Conservation (phyloP, 108 stramenopile species). For the Schizochytrium sp. region DNA sequence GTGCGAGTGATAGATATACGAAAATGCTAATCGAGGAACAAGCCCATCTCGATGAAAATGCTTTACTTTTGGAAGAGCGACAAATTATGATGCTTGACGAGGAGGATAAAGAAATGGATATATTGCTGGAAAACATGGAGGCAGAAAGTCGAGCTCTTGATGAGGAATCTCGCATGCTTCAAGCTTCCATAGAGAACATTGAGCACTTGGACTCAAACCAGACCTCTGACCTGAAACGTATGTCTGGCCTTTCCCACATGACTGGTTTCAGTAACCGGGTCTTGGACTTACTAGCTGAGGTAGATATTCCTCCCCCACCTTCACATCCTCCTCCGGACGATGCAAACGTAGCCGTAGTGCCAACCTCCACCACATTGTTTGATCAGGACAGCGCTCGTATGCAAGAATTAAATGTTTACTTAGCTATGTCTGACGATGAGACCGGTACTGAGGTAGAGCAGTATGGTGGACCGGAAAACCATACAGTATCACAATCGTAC, state of each 20-base stretch:
- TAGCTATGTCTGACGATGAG: neutral
- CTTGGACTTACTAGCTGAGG: neutral
- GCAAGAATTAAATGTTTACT: neutral
- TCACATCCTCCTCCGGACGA: too few relatives aligned
- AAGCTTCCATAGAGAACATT: neutral
- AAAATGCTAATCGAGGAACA: constrained; percentile 4
- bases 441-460: neutral
- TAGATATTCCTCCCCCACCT: too few relatives aligned
- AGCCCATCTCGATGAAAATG: neutral
- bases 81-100: constrained; percentile 1
- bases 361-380: neutral
- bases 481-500: too few relatives aligned
- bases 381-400: neutral
- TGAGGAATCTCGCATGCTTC: neutral
- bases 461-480: too few relatives aligned
- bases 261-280: constrained; percentile 26
- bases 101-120: neutral
- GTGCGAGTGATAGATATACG: neutral
- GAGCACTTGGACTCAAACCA: constrained; percentile 1
- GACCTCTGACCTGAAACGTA: neutral
- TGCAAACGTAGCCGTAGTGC: neutral
- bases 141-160: neutral
- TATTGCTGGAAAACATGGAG: neutral
- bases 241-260: constrained; percentile 31
- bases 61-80: neutral